These are phyloP conservation scores for Chaetoceros tenuissimus DNA, from an alignment of 108 stramenopile genomes.

Conservation along the genomic window DNA sequence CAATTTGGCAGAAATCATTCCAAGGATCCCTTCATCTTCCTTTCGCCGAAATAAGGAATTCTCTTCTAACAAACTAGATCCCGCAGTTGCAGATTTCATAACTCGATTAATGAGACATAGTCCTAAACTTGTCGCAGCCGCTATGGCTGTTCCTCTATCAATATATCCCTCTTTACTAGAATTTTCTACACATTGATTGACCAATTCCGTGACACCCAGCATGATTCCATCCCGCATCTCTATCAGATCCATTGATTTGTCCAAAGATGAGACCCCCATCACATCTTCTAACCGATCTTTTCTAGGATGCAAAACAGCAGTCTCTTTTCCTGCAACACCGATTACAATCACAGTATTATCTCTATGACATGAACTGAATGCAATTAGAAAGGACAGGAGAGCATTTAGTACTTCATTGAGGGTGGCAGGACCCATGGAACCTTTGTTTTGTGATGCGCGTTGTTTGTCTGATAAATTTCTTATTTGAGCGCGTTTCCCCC, in stretches of 20 bases:
- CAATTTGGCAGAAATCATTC: slow-evolving; percentile 33
- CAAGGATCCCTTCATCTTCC: slow-evolving; percentile 69
- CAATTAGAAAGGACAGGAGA: slow-evolving; percentile 39
- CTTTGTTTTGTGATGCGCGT: slow-evolving; percentile 37
- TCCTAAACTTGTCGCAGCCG: slow-evolving; percentile 60
- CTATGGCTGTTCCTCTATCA: slow-evolving; percentile 37
- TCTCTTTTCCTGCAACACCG: slow-evolving; percentile 59
- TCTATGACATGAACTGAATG: slow-evolving; percentile 46
- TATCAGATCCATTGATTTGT: slow-evolving; percentile 41
- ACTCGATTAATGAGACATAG: slow-evolving; percentile 72
- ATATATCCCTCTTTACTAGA: slow-evolving; percentile 4
- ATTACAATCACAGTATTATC: slow-evolving; percentile 59
- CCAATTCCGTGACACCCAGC: slow-evolving; percentile 63
- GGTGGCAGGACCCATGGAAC: slow-evolving; percentile 58
- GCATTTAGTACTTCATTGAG: slow-evolving; percentile 60
- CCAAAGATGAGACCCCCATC: slow-evolving; percentile 36
- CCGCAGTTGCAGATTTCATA: slow-evolving; percentile 57
- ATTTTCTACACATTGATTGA: slow-evolving; percentile 34
- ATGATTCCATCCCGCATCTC: slow-evolving; percentile 39
- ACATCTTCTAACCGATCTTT: slow-evolving; percentile 45
- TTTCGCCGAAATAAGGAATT: slow-evolving; percentile 7
- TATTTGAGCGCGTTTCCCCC: slow-evolving; percentile 51
- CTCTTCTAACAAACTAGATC: slow-evolving; percentile 26
- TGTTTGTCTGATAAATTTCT: slow-evolving; percentile 45
- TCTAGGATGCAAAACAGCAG: slow-evolving; percentile 60